Evolutionary conservation across 768 basidiomycete species (phyloP), one percentile per base, ranked within the genome.

Genomic region (Tulasnella sp.): DNA sequence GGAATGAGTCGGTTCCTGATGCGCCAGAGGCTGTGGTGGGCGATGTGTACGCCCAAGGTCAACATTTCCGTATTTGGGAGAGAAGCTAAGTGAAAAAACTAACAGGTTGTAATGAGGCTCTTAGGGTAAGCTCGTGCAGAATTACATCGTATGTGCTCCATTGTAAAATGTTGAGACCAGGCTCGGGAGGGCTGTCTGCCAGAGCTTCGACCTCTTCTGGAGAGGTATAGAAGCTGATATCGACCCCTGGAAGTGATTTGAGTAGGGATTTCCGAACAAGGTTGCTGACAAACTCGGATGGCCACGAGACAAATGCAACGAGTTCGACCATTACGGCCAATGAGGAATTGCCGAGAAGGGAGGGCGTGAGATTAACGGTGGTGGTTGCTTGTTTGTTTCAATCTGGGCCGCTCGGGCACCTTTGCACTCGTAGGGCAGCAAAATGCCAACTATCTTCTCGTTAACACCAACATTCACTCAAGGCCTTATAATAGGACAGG

Each of bases 381-480:
- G 51, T 72, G 37, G 71, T 40, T 40, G 29, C n/a, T 40, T 72
- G 39, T 40, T 40, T 46, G 37, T 72, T 72, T 40, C 37, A 40
- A 72, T 72, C 71, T 40, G 29, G 39, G 37, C 71, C 13, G 37
- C 71, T n/a, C 71, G 51, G 51, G 51, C 2, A 42, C 32, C 71
- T 37, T 72, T 18, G 16, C n/a, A 20, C 37, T 72, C 29, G 71
- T 29, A 39, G n/a, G n/a, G 44, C 29, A 40, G 48, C 4, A 40
- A 46, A 75, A 75, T 75, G 74, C 46, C 77, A 39, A 72, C 73
- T 84, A 83, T 93, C 71, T 88, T 93, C 81, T 90, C 91, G 46
- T 86, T 94, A 61, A 90, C 92, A 81, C 93, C 92, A 29, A 96
- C 94, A 0, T 99, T 99, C 85, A 98, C 96, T 0, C 96, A 98